These are phyloP conservation scores for Calonectria pteridis DNA, from an alignment of 2,329 filamentous ascomycete species.

Conservation along the genomic window DNA sequence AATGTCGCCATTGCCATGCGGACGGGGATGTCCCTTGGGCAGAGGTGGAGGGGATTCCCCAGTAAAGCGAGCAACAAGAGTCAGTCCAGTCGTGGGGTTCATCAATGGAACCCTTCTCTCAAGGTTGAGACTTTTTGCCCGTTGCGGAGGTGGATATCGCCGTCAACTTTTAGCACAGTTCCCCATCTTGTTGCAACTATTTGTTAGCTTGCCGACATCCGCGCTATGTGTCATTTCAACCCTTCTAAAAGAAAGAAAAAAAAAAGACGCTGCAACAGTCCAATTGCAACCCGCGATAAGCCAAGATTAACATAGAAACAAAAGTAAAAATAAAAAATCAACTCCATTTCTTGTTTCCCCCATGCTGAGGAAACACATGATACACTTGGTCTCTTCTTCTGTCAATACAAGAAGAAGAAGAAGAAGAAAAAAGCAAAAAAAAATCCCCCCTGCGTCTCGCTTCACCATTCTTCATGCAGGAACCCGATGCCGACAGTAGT, in stretches of 20 bases:
- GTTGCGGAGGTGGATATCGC: not conserved
- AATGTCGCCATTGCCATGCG: not conserved
- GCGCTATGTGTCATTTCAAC: not conserved
- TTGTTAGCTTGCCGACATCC: not conserved
- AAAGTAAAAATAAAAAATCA: slow-evolving; percentile 5
- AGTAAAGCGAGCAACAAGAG: not conserved
- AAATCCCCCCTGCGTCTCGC: slow-evolving; percentile 32
- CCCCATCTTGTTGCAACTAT: not conserved
- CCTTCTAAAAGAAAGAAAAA: not conserved
- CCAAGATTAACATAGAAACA: not conserved
- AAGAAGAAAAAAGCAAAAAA: not conserved
- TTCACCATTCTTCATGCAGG: slow-evolving; percentile 41
- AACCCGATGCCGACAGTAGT: slow-evolving; percentile 34
- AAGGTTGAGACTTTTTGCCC: not conserved
- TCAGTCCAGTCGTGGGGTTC: too few relatives aligned
- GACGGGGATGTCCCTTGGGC: slow-evolving; percentile 2
- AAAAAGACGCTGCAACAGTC: not conserved
- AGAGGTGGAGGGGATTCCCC: not conserved
- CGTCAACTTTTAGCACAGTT: not conserved
- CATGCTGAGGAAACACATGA: slow-evolving; percentile 26
- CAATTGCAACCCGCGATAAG: not conserved
- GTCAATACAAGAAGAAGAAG: not conserved
- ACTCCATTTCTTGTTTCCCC: not conserved
- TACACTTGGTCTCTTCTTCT: not conserved
- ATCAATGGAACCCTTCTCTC: not conserved